phyloP scores from a whole-genome alignment of 2,329 filamentous ascomycete species.

The Pyricularia sp. region DNA sequence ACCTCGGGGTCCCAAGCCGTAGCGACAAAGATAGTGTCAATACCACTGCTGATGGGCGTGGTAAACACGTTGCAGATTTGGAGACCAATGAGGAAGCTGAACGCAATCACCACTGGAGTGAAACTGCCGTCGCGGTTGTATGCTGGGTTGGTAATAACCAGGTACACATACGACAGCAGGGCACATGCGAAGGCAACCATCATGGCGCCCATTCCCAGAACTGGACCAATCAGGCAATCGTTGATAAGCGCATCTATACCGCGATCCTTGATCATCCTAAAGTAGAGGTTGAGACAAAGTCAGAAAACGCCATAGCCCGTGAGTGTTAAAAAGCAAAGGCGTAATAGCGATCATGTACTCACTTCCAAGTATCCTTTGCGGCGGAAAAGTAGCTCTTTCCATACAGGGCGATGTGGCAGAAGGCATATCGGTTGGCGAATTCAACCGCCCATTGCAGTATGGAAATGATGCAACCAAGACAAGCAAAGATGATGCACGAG shows the following conservation, averaged over 20 bases:
- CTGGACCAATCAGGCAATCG: constrained; percentile 71
- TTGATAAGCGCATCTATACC: constrained; percentile 87
- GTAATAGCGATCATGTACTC: constrained; percentile 16
- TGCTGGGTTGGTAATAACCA: constrained; percentile 67
- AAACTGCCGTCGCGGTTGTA: constrained; percentile 64
- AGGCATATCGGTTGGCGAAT: constrained; percentile 88
- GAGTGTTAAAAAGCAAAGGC: too few relatives aligned
- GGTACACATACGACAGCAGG: constrained; percentile 77
- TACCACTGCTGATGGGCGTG: constrained; percentile 73
- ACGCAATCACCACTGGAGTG: constrained; percentile 72
- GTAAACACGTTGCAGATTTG: constrained; percentile 88
- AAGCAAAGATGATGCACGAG: constrained; percentile 57
- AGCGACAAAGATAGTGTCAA: constrained; percentile 87
- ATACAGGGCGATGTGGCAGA: constrained; percentile 87
- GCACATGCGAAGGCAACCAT: constrained; percentile 80
- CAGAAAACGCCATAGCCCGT: not conserved
- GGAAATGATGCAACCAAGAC: constrained; percentile 66
- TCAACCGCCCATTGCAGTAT: constrained; percentile 78
- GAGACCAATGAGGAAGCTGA: constrained; percentile 80
- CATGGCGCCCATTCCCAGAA: constrained; percentile 66
- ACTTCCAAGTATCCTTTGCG: constrained; percentile 79
- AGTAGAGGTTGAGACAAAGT: not conserved
- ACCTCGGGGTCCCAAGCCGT: constrained; percentile 61
- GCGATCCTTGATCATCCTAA: constrained; percentile 75
- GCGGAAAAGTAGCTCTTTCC: constrained; percentile 80